Evolutionary conservation across 306 rosid species (phyloP).

Genomic region (Cucurbita ficifolia): DNA sequence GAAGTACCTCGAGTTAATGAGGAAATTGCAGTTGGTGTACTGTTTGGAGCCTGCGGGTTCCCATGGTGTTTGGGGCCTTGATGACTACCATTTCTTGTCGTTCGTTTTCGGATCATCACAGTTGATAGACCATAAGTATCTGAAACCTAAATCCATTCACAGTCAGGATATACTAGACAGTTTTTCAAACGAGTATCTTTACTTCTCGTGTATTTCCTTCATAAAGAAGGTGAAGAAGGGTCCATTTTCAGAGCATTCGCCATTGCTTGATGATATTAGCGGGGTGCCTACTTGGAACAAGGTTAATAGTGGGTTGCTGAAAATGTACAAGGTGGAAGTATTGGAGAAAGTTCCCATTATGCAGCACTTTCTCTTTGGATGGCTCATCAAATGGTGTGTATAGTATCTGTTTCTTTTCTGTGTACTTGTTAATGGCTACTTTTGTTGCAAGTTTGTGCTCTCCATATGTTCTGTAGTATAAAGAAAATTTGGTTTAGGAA

Average conservation of each 20-base stretch:
- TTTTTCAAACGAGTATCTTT: conserved; percentile 58
- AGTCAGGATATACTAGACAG: conserved; percentile 66
- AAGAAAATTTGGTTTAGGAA: not conserved
- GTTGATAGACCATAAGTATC: conserved; percentile 74
- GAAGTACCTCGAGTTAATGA: conserved; percentile 1
- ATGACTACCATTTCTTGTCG: conserved; percentile 76
- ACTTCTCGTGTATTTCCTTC: conserved; percentile 52
- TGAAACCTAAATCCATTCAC: conserved; percentile 95
- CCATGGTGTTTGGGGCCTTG: conserved; percentile 97
- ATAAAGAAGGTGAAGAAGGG: conserved; percentile 97
- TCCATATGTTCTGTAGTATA: not conserved
- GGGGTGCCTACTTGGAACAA: conserved; percentile 93
- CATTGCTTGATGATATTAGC: conserved; percentile 88
- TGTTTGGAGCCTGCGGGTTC: conserved; percentile 92
- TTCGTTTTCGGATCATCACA: conserved; percentile 85
- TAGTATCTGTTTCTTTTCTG: not conserved
- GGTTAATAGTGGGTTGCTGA: conserved; percentile 78
- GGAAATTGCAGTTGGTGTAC: conserved; percentile 27
- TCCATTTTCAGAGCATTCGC: conserved; percentile 87
- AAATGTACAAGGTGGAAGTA: conserved; percentile 96
- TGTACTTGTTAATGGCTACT: not conserved
- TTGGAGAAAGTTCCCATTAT: conserved; percentile 95
- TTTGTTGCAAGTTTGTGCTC: not conserved
- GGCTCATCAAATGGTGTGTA: conserved; percentile 68
- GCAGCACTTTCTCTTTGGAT: conserved; percentile 97